phyloP scores from a whole-genome alignment of 2,329 filamentous ascomycete genomes.

The Xylariales sp. region DNA sequence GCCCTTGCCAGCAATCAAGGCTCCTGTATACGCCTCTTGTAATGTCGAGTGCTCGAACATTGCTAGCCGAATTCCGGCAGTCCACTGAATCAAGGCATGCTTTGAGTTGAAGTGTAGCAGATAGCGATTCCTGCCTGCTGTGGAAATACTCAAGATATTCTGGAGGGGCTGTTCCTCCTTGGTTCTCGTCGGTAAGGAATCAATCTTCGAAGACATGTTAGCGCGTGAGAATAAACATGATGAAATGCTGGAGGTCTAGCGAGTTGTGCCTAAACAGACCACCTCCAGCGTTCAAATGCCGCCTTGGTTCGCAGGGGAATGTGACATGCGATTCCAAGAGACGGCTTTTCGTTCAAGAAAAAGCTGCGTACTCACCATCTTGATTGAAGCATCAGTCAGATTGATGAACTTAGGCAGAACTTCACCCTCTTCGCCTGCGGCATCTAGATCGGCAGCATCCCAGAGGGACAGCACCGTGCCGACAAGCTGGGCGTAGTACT shows the following conservation, averaged over 20 bases:
- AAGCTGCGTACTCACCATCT: constrained; percentile 72
- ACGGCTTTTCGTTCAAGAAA: no score
- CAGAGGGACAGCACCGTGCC: constrained; percentile 93
- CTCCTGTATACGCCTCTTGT: constrained; percentile 95
- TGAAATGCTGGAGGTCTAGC: not conserved
- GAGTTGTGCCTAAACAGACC: not conserved
- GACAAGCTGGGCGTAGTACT: constrained; percentile 95
- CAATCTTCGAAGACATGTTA: constrained; percentile 58
- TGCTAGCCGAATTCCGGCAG: constrained; percentile 83
- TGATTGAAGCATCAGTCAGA: constrained; percentile 92
- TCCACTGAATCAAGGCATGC: constrained; percentile 93
- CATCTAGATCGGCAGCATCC: constrained; percentile 90
- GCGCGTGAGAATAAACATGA: no score
- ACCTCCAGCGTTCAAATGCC: no score
- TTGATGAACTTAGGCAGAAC: constrained; percentile 93
- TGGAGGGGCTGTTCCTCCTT: constrained; percentile 74
- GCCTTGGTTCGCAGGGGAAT: no score
- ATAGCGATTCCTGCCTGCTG: constrained; percentile 92
- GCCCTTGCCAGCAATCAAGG: constrained; percentile 91
- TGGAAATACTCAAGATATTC: constrained; percentile 94
- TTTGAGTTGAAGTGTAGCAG: constrained; percentile 94
- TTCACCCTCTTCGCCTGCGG: constrained; percentile 77
- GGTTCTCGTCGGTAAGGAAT: constrained; percentile 82
- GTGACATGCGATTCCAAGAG: no score
- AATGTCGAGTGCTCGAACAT: constrained; percentile 93